Evolutionary conservation across 2,329 filamentous ascomycete genomes (phyloP).

Genomic region (Scedosporium apiospermum): DNA sequence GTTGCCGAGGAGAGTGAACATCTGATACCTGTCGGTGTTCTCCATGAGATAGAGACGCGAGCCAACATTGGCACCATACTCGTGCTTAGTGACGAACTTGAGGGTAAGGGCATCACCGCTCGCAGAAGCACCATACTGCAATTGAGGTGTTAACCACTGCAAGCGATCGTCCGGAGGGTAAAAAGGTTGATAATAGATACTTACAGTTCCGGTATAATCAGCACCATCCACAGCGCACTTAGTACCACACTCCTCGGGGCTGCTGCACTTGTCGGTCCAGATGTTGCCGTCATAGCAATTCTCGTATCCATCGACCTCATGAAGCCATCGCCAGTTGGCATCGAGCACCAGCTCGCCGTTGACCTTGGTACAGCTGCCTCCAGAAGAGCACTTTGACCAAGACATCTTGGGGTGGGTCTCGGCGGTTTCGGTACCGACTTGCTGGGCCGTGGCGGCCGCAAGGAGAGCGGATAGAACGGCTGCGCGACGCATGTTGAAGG

Average conservation of each 20-base stretch:
- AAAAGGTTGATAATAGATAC: background rate
- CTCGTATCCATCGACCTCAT: conserved; percentile 25
- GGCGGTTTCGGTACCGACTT: conserved; percentile 7
- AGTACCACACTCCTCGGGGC: conserved; percentile 27
- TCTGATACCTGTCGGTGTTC: conserved; percentile 51
- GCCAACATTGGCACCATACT: conserved; percentile 27
- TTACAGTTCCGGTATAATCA: conserved; percentile 26
- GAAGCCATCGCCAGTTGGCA: conserved; percentile 45
- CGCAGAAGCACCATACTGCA: conserved; percentile 34
- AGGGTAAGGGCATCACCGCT: conserved; percentile 36
- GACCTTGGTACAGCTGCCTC: conserved; percentile 29
- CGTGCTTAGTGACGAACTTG: conserved; percentile 40
- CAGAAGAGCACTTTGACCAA: conserved; percentile 32
- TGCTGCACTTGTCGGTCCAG: conserved; percentile 24
- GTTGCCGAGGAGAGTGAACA: conserved; percentile 54
- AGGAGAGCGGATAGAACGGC: conserved; percentile 9
- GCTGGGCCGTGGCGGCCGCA: conserved; percentile 9
- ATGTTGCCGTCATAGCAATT: conserved; percentile 40
- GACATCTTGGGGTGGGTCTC: conserved; percentile 21
- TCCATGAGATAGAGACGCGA: conserved; percentile 55
- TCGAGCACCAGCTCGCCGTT: conserved; percentile 37
- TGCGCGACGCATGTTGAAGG: background rate
- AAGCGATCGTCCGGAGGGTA: background rate
- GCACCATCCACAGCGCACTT: conserved; percentile 38
- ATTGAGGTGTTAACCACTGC: background rate